Evolutionary conservation across 305 asterid species (phyloP).

Genomic region (Ruellia speciosa): DNA sequence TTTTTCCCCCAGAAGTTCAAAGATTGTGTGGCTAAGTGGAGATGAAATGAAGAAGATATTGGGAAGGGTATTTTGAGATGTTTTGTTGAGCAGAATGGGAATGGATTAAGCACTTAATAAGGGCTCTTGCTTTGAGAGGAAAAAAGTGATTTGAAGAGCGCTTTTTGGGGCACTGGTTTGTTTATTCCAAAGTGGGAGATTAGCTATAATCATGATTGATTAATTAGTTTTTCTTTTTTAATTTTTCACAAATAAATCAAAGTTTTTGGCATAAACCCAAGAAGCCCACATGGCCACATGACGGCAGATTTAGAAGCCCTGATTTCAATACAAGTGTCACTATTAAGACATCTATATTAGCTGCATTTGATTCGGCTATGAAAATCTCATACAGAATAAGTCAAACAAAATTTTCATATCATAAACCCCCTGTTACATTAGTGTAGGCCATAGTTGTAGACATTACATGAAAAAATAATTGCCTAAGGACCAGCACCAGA

Average conservation of each 20-base stretch:
- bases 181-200: not conserved
- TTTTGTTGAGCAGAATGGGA: not conserved
- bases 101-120: constrained; percentile 18
- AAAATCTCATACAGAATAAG: too few species aligned
- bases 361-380: too few species aligned
- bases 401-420: too few species aligned
- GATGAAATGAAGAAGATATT: not conserved
- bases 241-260: not conserved
- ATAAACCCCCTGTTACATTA: too few species aligned
- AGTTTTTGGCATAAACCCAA: constrained; percentile 3
- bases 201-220: not conserved
- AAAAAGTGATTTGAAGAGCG: constrained; percentile 28
- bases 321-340: not conserved
- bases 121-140: constrained; percentile 21
- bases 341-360: too few species aligned
- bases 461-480: too few species aligned
- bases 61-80: not conserved
- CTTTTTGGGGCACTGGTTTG: constrained; percentile 8
- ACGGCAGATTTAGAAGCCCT: not conserved
- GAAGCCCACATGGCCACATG: constrained; percentile 23
- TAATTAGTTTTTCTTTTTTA: too few species aligned
- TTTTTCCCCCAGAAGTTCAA: not conserved
- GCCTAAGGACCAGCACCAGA: too few species aligned
- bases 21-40: not conserved
- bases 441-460: too few species aligned